Conservation (phyloP, 495 filamentous ascomycete species). For the Niebla homalea region DNA sequence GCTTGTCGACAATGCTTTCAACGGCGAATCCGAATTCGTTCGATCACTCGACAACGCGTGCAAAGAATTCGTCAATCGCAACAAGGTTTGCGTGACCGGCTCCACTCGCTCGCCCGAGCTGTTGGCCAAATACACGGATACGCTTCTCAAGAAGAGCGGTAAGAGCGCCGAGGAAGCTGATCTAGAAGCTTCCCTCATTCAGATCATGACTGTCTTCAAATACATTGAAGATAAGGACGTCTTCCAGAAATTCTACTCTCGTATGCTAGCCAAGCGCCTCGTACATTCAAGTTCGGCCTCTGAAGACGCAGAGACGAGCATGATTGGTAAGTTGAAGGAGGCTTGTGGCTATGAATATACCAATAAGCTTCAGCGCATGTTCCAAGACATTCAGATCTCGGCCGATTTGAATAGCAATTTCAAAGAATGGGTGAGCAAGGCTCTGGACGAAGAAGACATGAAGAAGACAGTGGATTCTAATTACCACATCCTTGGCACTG, state of each 20-base stretch:
- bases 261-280: conserved; percentile 86
- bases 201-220: conserved; percentile 99
- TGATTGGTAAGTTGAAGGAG: conserved; percentile 99
- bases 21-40: conserved; percentile 92
- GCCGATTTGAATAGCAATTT: conserved; percentile 88
- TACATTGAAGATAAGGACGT: conserved; percentile 99
- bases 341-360: conserved; percentile 98
- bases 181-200: conserved; percentile 76
- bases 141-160: conserved; percentile 80
- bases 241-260: conserved; percentile 98
- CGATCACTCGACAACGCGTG: conserved; percentile 94
- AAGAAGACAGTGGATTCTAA: conserved; percentile 56
- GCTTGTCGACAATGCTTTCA: conserved; percentile 84
- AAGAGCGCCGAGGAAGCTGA: conserved; percentile 86
- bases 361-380: conserved; percentile 99
- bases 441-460: conserved; percentile 46
- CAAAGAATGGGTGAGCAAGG: conserved; percentile 52
- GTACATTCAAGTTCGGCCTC: conserved; percentile 91
- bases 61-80: conserved; percentile 94
- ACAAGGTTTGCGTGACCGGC: conserved; percentile 82
- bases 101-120: conserved; percentile 89
- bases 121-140: conserved; percentile 91
- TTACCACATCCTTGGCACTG: conserved; percentile 85
- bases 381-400: conserved; percentile 97
- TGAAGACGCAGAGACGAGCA: conserved; percentile 94